Base-by-base conservation (phyloP, 805 yeast species). In the Saccharomycopsis fibuligera region DNA sequence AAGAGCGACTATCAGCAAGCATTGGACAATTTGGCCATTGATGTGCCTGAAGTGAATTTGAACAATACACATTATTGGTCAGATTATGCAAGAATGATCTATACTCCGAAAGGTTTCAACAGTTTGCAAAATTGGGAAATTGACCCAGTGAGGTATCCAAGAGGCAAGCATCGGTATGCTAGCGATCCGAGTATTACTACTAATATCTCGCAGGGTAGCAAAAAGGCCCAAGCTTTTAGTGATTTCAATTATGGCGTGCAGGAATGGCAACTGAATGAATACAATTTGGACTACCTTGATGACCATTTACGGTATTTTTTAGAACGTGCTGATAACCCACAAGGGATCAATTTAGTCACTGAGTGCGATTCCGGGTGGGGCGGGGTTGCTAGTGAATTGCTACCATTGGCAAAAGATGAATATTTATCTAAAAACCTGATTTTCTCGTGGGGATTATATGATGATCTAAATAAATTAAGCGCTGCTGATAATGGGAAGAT, bases 291-390 rank as follows among this genome's bases (percentile, higher is more conserved):
- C 22, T 74, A 74, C 37, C 51, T 81, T 40, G 93, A 86, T 43
- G 72, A 70, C 2, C 65, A 67, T 4, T 76, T 89, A 48, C 70
- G 96, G 48, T 63, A 67, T 1, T 65, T 75, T 36, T 59, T 93
- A 12, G 99, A 91, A 60, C 74, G 77, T 51, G 81, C 93, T 60
- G 97, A 93, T 61, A 63, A 69, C 24, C 60, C 90, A 17, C 76
- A 74, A 47, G 96, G 96, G 0, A 50, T 93, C 8, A 85, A 84
- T 56, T 44, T 86, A 0, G 58, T 81, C 2, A 75, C 84, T 0
- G 96, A 89, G 45, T 56, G 82, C 2, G 95, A 86, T 59, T 72
- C 78, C 21, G 85, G 83, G 0, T 91, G 98, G 98, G 83, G 88
- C 43, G 96, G 96, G 0, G 79, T 85, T 56, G 63, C 86, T 3